phyloP scores from a whole-genome alignment of 805 yeast species.

The Lipomyces sp. region DNA sequence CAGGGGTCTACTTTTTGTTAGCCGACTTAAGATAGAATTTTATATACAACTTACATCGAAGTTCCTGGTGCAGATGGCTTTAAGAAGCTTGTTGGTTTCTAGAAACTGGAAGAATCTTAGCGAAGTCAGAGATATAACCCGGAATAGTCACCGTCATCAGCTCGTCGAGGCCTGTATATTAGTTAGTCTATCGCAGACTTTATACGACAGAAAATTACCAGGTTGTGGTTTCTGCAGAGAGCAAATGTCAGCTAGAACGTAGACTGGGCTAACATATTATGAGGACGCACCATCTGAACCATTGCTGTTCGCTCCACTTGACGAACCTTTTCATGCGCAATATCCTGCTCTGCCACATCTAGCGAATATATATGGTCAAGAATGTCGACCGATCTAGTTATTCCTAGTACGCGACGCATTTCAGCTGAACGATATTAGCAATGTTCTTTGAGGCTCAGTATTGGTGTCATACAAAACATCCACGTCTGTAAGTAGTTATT shows the following conservation, averaged over 20 bases:
- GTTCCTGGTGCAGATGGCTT: slow-evolving; percentile 70
- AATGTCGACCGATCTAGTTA: slow-evolving; percentile 56
- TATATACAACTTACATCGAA: slow-evolving; percentile 42
- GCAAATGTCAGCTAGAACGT: neutral
- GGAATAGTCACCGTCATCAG: slow-evolving; percentile 46
- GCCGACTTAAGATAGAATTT: neutral
- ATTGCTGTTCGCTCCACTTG: slow-evolving; percentile 66
- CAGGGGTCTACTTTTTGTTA: slow-evolving; percentile 50
- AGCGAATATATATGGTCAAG: slow-evolving; percentile 56
- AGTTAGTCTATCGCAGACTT: neutral
- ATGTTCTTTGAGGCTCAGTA: neutral
- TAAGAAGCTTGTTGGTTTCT: slow-evolving; percentile 46
- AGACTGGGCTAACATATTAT: neutral
- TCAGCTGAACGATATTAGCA: slow-evolving; percentile 45
- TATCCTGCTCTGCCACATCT: slow-evolving; percentile 47
- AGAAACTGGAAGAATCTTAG: slow-evolving; percentile 38
- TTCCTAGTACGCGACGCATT: slow-evolving; percentile 65
- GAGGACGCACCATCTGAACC: slow-evolving; percentile 53
- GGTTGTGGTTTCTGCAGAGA: slow-evolving; percentile 45
- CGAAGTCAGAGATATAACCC: neutral
- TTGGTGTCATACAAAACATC: slow-evolving; percentile 51
- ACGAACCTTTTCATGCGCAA: slow-evolving; percentile 55
- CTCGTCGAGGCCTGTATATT: slow-evolving; percentile 50
- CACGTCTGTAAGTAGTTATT: slow-evolving; percentile 44
- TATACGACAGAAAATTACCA: slow-evolving; percentile 16